These are phyloP conservation scores for Cystofilobasidium macerans DNA, from an alignment of 768 basidiomycete genomes.

Conservation along the genomic window DNA sequence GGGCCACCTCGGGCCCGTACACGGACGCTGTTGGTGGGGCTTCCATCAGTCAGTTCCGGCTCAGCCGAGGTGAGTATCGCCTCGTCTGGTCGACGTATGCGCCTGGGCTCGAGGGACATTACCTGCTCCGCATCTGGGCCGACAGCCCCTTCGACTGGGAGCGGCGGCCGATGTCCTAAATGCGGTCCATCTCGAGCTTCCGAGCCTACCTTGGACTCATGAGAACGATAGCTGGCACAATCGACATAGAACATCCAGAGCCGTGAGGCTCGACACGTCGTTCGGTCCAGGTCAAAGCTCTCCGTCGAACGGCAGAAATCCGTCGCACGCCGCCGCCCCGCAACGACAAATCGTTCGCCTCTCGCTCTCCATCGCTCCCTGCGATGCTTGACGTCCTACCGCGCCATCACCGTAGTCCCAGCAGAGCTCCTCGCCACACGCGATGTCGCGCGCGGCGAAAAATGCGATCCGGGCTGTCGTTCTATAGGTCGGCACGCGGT, in stretches of 20 bases:
- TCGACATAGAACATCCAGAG: too few species aligned
- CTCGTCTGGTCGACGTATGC: not conserved
- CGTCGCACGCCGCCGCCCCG: not conserved
- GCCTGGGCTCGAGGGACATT: not conserved
- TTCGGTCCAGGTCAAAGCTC: too few species aligned
- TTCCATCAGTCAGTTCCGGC: slow-evolving; percentile 35
- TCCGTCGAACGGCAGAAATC: not conserved
- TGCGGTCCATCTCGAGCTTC: too few species aligned
- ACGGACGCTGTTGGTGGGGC: slow-evolving; percentile 65
- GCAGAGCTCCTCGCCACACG: slow-evolving; percentile 5
- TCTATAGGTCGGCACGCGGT: slow-evolving; percentile 7
- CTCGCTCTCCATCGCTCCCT: not conserved
- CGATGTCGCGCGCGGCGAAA: slow-evolving; percentile 9
- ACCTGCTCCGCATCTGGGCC: not conserved
- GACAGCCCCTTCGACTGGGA: not conserved
- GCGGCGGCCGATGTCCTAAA: not conserved
- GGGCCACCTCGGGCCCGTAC: slow-evolving; percentile 69
- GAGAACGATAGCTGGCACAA: too few species aligned
- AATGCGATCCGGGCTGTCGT: slow-evolving; percentile 20
- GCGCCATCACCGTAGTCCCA: slow-evolving; percentile 24
- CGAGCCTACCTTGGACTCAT: too few species aligned
- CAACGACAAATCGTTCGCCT: not conserved
- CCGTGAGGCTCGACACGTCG: too few species aligned
- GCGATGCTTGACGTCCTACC: not conserved
- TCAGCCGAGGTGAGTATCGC: not conserved